phyloP scores from a whole-genome alignment of 495 filamentous ascomycete genomes.

The Penicillium pancosmium region DNA sequence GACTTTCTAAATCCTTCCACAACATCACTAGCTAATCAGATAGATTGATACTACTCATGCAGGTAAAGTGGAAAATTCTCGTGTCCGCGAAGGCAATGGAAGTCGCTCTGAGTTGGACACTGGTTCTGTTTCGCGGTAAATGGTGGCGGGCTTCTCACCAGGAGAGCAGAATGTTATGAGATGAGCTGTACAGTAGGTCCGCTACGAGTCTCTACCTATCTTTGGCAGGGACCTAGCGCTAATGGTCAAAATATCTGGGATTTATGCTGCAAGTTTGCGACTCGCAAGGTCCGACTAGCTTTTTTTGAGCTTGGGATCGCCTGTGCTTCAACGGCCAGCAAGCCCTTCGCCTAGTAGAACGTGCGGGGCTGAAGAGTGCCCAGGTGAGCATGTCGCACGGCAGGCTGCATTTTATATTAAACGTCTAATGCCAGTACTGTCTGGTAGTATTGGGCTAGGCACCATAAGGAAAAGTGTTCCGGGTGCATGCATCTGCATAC shows the following conservation, averaged over 20 bases:
- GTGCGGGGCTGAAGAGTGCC: not conserved
- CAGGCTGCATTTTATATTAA: slow-evolving; percentile 5
- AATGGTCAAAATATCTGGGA: not conserved
- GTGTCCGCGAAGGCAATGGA: slow-evolving; percentile 28
- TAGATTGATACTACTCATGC: slow-evolving; percentile 27
- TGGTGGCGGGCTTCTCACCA: slow-evolving; percentile 34
- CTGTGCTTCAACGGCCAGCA: slow-evolving; percentile 12
- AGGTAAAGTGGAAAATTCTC: slow-evolving; percentile 15
- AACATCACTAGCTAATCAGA: slow-evolving; percentile 6
- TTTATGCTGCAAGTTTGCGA: not conserved
- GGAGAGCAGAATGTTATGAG: slow-evolving; percentile 32
- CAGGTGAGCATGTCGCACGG: not conserved
- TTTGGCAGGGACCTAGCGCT: slow-evolving; percentile 8
- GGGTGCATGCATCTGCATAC: not conserved
- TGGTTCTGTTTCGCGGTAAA: slow-evolving; percentile 33
- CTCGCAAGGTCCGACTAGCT: not conserved
- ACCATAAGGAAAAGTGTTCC: not conserved
- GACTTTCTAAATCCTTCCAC: too few species aligned
- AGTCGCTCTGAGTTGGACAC: slow-evolving; percentile 31
- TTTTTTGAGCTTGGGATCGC: slow-evolving; percentile 2
- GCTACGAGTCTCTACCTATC: slow-evolving; percentile 1
- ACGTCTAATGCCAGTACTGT: not conserved
- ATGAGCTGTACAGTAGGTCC: slow-evolving; percentile 30
- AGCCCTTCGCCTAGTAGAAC: not conserved
- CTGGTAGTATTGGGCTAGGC: not conserved